Percentiles rank a stretch among this genome's conserved stretches.
phyloP scores from a whole-genome alignment of 2,329 filamentous ascomycete species.

The Trichoderma arundinaceum region DNA sequence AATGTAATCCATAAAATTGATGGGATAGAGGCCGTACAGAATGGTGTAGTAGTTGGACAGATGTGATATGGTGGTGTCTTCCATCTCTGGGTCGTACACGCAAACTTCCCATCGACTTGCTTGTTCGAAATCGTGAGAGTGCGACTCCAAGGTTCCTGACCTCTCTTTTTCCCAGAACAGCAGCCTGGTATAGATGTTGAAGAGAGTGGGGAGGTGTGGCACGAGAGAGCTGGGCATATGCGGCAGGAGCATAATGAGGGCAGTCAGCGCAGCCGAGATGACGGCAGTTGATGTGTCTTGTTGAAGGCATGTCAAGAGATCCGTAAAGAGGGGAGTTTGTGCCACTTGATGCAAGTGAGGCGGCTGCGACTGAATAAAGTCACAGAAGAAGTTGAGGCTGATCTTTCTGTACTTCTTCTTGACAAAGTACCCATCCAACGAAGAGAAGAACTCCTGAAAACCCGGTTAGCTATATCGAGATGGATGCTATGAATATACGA shows the following conservation, averaged over 20 bases:
- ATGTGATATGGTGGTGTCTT: conserved; percentile 68
- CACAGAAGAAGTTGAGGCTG: conserved; percentile 69
- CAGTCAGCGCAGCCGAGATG: conserved; percentile 75
- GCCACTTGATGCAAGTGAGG: conserved; percentile 77
- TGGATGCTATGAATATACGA: not conserved
- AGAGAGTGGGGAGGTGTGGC: conserved; percentile 71
- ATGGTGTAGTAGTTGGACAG: conserved; percentile 79
- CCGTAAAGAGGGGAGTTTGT: conserved; percentile 73
- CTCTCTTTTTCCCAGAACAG: conserved; percentile 75
- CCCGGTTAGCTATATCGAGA: conserved; percentile 7
- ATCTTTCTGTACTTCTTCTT: conserved; percentile 68
- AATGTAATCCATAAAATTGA: conserved; percentile 87
- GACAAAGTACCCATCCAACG: conserved; percentile 69
- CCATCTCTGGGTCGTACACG: conserved; percentile 64
- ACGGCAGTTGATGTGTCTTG: conserved; percentile 78
- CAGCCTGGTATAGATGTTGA: conserved; percentile 80
- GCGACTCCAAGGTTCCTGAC: conserved; percentile 47
- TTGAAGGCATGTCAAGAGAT: conserved; percentile 75
- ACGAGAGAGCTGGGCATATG: conserved; percentile 77
- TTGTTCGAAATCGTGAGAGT: conserved; percentile 48
- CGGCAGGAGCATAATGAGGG: conserved; percentile 80
- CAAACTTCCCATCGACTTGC: conserved; percentile 66
- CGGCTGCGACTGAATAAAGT: conserved; percentile 77
- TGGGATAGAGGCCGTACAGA: conserved; percentile 80
- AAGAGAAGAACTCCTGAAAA: conserved; percentile 65